Conservation (phyloP, 768 basidiomycete genomes). For the Russula virescens region DNA sequence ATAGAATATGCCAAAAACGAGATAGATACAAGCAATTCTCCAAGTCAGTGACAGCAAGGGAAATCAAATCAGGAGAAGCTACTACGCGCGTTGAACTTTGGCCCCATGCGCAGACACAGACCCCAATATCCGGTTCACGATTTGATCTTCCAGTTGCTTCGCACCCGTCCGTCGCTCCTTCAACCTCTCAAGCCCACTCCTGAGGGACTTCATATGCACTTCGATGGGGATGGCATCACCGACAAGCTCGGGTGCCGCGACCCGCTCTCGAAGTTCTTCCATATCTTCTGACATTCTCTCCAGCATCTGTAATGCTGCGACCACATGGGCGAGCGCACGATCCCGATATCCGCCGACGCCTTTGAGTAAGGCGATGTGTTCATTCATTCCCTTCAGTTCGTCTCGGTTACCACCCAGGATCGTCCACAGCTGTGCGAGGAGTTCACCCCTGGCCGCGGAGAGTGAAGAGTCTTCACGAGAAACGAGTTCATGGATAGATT, state of each 20-base stretch:
- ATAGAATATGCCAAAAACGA: background rate
- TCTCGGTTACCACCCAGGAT: constrained; percentile 55
- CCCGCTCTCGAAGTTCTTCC: constrained; percentile 69
- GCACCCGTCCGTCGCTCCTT: constrained; percentile 52
- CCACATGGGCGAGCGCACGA: constrained; percentile 61
- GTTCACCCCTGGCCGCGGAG: constrained; percentile 41
- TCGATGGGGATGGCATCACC: constrained; percentile 58
- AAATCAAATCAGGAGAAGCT: background rate
- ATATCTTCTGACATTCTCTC: constrained; percentile 64
- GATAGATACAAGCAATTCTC: too few relatives aligned
- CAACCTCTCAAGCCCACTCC: constrained; percentile 53
- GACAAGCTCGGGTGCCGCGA: constrained; percentile 59
- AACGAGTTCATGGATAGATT: constrained; percentile 51
- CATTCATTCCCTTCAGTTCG: constrained; percentile 43
- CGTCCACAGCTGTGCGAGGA: constrained; percentile 68
- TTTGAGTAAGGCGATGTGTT: constrained; percentile 48
- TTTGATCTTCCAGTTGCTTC: constrained; percentile 40
- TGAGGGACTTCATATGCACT: constrained; percentile 72
- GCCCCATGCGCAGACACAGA: background rate
- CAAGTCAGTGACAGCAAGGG: background rate
- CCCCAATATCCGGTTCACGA: constrained; percentile 30
- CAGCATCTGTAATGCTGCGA: constrained; percentile 55
- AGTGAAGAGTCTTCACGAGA: constrained; percentile 50
- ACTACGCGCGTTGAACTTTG: background rate
- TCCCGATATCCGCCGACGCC: constrained; percentile 53